A percentile compares a stretch with the other conserved stretches of the same genome.
phyloP scores from a whole-genome alignment of 495 filamentous ascomycete species.

The Mycothermus thermophilus region DNA sequence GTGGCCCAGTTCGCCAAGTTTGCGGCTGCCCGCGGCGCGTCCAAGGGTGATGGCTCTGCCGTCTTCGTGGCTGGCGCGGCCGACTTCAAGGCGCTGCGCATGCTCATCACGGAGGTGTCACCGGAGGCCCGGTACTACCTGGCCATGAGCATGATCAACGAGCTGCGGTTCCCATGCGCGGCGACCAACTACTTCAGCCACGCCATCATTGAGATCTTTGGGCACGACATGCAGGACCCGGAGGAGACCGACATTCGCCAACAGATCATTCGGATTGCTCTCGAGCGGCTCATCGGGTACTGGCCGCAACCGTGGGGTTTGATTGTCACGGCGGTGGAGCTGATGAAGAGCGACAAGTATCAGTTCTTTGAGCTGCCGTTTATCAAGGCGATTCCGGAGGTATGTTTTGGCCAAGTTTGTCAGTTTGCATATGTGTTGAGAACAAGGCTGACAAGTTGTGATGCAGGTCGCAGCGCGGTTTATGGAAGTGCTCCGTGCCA shows the following conservation, averaged over 20 bases:
- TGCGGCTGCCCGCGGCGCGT: constrained; percentile 43
- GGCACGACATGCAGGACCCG: constrained; percentile 57
- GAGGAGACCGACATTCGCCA: constrained; percentile 74
- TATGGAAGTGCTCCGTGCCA: not conserved
- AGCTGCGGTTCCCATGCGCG: constrained; percentile 78
- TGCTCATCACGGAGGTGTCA: constrained; percentile 54
- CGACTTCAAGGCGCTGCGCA: constrained; percentile 62
- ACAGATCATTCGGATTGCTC: constrained; percentile 72
- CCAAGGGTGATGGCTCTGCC: constrained; percentile 41
- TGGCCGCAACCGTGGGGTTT: constrained; percentile 95
- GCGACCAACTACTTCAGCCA: constrained; percentile 90
- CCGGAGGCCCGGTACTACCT: constrained; percentile 79
- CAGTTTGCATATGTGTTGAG: constrained; percentile 1
- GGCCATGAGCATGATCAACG: constrained; percentile 71
- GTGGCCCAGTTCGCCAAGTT: constrained; percentile 68
- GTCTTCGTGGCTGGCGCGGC: constrained; percentile 55
- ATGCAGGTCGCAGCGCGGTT: constrained; percentile 30
- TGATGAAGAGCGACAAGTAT: constrained; percentile 79
- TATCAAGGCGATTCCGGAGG: constrained; percentile 76
- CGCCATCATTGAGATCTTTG: constrained; percentile 75
- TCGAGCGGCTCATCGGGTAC: constrained; percentile 78
- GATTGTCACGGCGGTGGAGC: constrained; percentile 77
- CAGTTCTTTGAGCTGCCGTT: constrained; percentile 87
- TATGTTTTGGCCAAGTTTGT: constrained; percentile 33
- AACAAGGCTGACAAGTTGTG: constrained; percentile 7